Base-by-base conservation (phyloP, 2,329 filamentous ascomycete genomes). In the Aureobasidium zeae region DNA sequence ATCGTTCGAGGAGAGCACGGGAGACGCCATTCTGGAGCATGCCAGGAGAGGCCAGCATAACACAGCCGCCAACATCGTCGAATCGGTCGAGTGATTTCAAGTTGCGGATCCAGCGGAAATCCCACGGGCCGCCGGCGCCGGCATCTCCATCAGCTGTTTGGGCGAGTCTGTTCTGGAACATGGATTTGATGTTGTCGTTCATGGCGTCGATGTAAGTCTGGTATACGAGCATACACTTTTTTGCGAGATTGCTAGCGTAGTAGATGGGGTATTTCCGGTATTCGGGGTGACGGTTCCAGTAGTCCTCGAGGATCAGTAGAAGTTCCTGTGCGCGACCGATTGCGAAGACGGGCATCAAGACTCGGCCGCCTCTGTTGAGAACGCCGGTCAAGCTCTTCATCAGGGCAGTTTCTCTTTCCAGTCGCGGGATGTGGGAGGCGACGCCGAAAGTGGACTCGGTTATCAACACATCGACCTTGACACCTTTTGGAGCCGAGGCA, bases 1-100 rank as follows among this genome's bases (percentile, higher is more conserved):
- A 98, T 55, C 89, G 71, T 67, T 98, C 91, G 4, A 98, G 74
- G 8, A 98, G 70, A 60, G 95, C 86, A 60, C 91, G 75, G 56
- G 87, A 94, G 13, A 94, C 89, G 38, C 91, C 91, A 46, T 89
- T 96, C 60, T 98, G 89, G 54, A 98, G 71, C 91, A 98, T 96
- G 79, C 91, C 91, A 0, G 91, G 91, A 54, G 85, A 93, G 4
- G 91, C 91, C 43, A 98, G 78, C 86, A 98, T 96, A 43, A 98
- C 88, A 60, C 91, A 96, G 6, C 86, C 81, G 31, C 89, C 91
- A 9, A 95, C 77, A 63, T 98, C 91, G 56, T 98, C 91, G 57
- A 98, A 98, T 8, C 89, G 79, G 57, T 98, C 91, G 4, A 98
- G 74, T 52, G 82, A 93, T 62, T 94, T 93, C 50, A 98, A 70